Percentiles rank a stretch among this genome's conserved stretches.
phyloP scores from a whole-genome alignment of 176 grass and related monocot species.

The Oryza longistaminata region DNA sequence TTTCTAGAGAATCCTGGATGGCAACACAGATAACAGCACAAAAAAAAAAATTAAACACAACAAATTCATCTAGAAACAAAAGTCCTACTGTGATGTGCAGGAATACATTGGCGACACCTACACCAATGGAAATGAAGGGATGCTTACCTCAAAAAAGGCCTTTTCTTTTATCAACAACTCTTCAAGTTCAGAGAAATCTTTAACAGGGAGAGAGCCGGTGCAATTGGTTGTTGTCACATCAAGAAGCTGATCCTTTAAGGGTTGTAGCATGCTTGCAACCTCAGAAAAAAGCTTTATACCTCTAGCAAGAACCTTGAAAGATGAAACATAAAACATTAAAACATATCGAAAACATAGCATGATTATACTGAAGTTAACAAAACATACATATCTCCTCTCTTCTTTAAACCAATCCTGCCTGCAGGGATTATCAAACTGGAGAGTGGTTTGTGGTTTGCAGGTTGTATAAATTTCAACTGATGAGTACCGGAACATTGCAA shows the following conservation, averaged over 20 bases:
- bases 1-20: slow-evolving; percentile 57
- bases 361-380: slow-evolving; percentile 16
- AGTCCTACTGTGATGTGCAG: neutral
- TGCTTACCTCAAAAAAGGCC: slow-evolving; percentile 66
- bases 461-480: slow-evolving; percentile 85
- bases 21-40: slow-evolving; percentile 20
- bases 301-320: slow-evolving; percentile 72
- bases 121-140: slow-evolving; percentile 19
- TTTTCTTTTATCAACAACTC: slow-evolving; percentile 74
- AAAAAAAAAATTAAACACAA: slow-evolving; percentile 35
- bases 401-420: slow-evolving; percentile 69
- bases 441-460: slow-evolving; percentile 79
- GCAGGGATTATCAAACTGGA: slow-evolving; percentile 74
- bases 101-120: neutral
- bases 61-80: slow-evolving; percentile 17
- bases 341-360: slow-evolving; percentile 22
- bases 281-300: slow-evolving; percentile 62
- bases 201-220: slow-evolving; percentile 42
- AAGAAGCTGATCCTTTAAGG: slow-evolving; percentile 59
- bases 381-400: slow-evolving; percentile 66
- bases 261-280: slow-evolving; percentile 57
- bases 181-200: slow-evolving; percentile 66
- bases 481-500: slow-evolving; percentile 93
- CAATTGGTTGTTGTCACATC: slow-evolving; percentile 38
- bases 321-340: slow-evolving; percentile 37